A percentile compares a stretch with the other conserved stretches of the same genome.
phyloP scores from a whole-genome alignment of 2,329 filamentous ascomycete species.

The Penicillium sp. region DNA sequence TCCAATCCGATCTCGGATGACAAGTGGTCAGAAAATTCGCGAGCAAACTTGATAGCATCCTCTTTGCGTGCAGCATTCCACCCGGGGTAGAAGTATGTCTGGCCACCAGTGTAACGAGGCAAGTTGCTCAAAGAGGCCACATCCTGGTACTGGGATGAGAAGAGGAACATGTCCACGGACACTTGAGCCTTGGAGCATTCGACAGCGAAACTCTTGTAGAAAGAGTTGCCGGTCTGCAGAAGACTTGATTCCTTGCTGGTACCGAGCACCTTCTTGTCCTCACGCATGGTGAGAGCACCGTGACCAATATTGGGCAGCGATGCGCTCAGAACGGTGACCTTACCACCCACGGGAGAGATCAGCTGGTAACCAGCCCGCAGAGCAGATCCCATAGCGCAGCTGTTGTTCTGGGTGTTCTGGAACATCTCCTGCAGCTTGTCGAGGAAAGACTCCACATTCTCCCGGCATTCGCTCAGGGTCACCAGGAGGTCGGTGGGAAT shows the following conservation, averaged over 20 bases:
- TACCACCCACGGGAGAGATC: constrained; percentile 90
- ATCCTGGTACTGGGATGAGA: constrained; percentile 94
- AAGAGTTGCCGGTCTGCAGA: constrained; percentile 88
- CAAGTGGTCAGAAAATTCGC: constrained; percentile 95
- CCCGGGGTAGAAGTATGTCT: constrained; percentile 70
- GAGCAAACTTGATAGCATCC: constrained; percentile 96
- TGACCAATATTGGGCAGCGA: constrained; percentile 87
- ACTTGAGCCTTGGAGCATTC: constrained; percentile 99
- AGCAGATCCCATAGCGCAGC: constrained; percentile 93
- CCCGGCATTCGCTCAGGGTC: constrained; percentile 81
- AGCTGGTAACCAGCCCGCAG: constrained; percentile 92
- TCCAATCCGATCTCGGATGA: constrained; percentile 95
- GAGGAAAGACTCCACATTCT: constrained; percentile 89
- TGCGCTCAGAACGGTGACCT: constrained; percentile 87
- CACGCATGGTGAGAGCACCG: constrained; percentile 87
- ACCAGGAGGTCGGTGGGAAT: constrained; percentile 90
- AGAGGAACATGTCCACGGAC: constrained; percentile 97
- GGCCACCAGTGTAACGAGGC: constrained; percentile 64
- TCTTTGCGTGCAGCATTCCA: constrained; percentile 94
- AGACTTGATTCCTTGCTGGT: constrained; percentile 88
- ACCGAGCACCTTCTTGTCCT: constrained; percentile 93
- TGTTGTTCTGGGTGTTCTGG: constrained; percentile 84
- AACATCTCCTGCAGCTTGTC: constrained; percentile 95
- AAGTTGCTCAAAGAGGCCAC: constrained; percentile 95
- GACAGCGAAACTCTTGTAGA: constrained; percentile 98